Conservation (phyloP, 208 protist genomes). For the Endotrypanum monterogeii region DNA sequence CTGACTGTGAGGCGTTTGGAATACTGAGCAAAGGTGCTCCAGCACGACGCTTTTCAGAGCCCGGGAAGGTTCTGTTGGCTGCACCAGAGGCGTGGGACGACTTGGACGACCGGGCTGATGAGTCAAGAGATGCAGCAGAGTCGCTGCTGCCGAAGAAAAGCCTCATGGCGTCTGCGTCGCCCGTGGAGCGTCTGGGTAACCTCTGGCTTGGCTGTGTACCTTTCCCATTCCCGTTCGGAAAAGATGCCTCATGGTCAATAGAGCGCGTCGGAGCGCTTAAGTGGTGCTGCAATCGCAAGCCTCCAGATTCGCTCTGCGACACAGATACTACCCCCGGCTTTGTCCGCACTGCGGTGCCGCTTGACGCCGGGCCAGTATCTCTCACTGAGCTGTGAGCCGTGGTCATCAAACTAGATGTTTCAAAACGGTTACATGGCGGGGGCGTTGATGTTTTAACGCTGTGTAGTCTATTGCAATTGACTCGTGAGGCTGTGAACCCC, state of each 20-base stretch:
- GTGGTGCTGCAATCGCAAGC: slow-evolving; percentile 28
- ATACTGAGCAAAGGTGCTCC: background rate
- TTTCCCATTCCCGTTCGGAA: background rate
- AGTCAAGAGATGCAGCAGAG: background rate
- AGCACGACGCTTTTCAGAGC: background rate
- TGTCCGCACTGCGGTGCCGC: background rate
- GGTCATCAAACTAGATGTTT: background rate
- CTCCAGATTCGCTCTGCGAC: background rate
- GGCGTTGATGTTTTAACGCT: background rate
- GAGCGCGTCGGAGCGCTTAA: background rate
- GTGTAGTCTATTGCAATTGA: background rate
- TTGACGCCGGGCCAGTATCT: background rate
- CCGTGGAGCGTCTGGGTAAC: background rate
- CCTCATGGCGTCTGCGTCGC: slow-evolving; percentile 26
- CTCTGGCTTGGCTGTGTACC: background rate
- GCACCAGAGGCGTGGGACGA: background rate
- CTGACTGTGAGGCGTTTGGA: background rate
- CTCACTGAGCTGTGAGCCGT: background rate
- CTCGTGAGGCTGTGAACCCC: background rate
- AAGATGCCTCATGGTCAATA: background rate
- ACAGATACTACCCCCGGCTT: background rate
- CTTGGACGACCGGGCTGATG: slow-evolving; percentile 19
- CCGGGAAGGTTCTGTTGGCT: background rate
- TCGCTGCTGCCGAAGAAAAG: slow-evolving; percentile 23
- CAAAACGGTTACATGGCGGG: background rate